Percentiles rank a stretch among this genome's conserved stretches.
Conservation (phyloP, 345 rosid species). For the Brassica rapa region DNA sequence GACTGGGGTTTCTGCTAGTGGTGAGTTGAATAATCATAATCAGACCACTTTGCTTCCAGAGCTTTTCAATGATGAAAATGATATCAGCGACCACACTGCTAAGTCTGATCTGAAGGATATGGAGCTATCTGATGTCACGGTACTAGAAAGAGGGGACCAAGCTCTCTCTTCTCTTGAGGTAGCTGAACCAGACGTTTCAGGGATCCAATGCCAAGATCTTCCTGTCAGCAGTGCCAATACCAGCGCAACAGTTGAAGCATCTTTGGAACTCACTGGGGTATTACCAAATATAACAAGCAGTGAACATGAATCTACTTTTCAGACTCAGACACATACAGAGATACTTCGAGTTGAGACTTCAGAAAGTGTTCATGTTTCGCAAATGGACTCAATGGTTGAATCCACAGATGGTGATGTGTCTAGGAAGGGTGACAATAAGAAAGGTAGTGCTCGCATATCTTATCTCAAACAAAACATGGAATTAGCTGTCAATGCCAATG, state of each 20-base stretch:
- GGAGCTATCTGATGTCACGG: constrained; percentile 39
- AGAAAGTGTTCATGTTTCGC: constrained; percentile 28
- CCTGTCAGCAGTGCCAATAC: constrained; percentile 29
- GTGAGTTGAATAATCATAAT: constrained; percentile 37
- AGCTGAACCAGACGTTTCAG: constrained; percentile 32
- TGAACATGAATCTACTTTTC: constrained; percentile 32
- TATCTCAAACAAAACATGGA: constrained; percentile 38
- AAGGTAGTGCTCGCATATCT: constrained; percentile 27
- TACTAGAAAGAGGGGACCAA: constrained; percentile 44
- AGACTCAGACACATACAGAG: background rate
- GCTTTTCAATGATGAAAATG: constrained; percentile 21
- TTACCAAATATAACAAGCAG: background rate
- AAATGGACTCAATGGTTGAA: constrained; percentile 33
- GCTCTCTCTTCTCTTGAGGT: constrained; percentile 29
- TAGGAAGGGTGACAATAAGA: constrained; percentile 30
- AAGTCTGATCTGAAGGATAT: constrained; percentile 30
- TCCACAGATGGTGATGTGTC: constrained; percentile 26
- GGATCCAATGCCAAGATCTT: constrained; percentile 29
- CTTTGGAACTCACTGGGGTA: background rate
- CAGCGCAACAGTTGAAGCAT: constrained; percentile 1
- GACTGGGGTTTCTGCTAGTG: constrained; percentile 31
- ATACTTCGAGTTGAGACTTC: constrained; percentile 26
- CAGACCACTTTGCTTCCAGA: constrained; percentile 36
- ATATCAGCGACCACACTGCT: constrained; percentile 31
- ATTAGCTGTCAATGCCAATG: constrained; percentile 24